phyloP scores from a whole-genome alignment of 2,329 filamentous ascomycete genomes.

The Arthrobotrys iridis region DNA sequence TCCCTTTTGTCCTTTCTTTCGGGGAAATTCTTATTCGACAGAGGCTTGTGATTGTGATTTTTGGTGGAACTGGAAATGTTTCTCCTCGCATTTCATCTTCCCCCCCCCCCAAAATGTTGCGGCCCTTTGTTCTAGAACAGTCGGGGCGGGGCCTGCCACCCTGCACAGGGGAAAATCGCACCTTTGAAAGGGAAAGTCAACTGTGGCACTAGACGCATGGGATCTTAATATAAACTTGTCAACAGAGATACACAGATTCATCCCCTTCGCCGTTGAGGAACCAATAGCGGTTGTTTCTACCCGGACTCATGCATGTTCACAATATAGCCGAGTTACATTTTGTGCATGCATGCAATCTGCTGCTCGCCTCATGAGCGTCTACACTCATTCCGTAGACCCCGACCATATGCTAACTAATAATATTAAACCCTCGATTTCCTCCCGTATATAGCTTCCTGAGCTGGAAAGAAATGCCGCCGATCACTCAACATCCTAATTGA shows the following conservation, averaged over 20 bases:
- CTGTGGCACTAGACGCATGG: constrained; percentile 42
- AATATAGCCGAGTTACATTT: constrained; percentile 51
- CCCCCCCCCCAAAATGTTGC: neutral
- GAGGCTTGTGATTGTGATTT: neutral
- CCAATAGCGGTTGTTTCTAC: constrained; percentile 12
- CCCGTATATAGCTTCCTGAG: constrained; percentile 50
- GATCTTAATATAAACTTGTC: constrained; percentile 53
- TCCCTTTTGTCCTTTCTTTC: neutral
- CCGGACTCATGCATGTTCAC: constrained; percentile 40
- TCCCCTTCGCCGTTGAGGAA: constrained; percentile 25
- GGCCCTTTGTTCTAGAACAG: constrained; percentile 47
- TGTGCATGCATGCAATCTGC: constrained; percentile 42
- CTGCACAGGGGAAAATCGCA: constrained; percentile 32
- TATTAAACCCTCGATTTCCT: constrained; percentile 14
- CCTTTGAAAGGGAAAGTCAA: constrained; percentile 20
- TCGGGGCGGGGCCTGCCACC: constrained; percentile 26
- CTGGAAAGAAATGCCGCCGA: constrained; percentile 30
- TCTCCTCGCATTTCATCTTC: constrained; percentile 27
- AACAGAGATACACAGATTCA: constrained; percentile 28
- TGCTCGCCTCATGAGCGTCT: constrained; percentile 47
- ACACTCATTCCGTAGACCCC: constrained; percentile 37
- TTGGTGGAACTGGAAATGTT: constrained; percentile 25
- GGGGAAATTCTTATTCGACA: constrained; percentile 10
- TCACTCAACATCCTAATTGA: constrained; percentile 25
- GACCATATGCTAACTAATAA: constrained; percentile 25